Evolutionary conservation across 192 early-diverging fungal species (phyloP).

Genomic region (Backusella luteola): DNA sequence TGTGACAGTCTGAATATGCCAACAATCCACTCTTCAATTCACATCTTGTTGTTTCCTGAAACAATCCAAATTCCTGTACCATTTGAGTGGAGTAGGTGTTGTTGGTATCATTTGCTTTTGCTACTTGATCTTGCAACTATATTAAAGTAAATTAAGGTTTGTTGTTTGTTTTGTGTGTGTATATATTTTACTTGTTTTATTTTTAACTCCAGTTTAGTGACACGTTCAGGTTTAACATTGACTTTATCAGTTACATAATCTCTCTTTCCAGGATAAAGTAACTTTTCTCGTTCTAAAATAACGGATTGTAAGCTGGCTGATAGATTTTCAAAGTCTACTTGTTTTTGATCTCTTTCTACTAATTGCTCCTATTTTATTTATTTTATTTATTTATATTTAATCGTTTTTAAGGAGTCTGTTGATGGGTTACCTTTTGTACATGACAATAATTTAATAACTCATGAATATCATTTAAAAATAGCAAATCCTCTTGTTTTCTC

Average conservation of each 20-base stretch:
- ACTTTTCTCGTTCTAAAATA: slow-evolving; percentile 67
- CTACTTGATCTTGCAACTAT: slow-evolving; percentile 80
- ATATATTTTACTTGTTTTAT: slow-evolving; percentile 63
- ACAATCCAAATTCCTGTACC: slow-evolving; percentile 80
- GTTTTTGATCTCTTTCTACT: slow-evolving; percentile 87
- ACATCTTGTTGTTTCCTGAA: slow-evolving; percentile 71
- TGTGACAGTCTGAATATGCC: slow-evolving; percentile 77
- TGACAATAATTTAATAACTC: slow-evolving; percentile 85
- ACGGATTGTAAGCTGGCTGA: slow-evolving; percentile 72
- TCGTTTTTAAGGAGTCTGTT: neutral
- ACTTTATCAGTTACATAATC: slow-evolving; percentile 86
- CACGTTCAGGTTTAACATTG: slow-evolving; percentile 76
- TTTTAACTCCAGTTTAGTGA: slow-evolving; percentile 69
- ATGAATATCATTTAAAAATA: slow-evolving; percentile 75
- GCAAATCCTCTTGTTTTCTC: slow-evolving; percentile 60
- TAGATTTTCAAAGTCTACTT: slow-evolving; percentile 92
- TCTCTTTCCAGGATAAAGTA: slow-evolving; percentile 59
- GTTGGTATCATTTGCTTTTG: slow-evolving; percentile 67
- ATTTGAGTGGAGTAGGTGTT: slow-evolving; percentile 77
- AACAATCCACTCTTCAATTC: slow-evolving; percentile 79
- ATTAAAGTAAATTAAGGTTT: neutral
- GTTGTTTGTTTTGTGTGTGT: neutral
- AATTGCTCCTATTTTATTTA: slow-evolving; percentile 58
- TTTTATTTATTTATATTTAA: neutral
- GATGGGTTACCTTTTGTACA: slow-evolving; percentile 59